phyloP scores from a whole-genome alignment of 2,329 filamentous ascomycete species.

The Macrophomina phaseolina region DNA sequence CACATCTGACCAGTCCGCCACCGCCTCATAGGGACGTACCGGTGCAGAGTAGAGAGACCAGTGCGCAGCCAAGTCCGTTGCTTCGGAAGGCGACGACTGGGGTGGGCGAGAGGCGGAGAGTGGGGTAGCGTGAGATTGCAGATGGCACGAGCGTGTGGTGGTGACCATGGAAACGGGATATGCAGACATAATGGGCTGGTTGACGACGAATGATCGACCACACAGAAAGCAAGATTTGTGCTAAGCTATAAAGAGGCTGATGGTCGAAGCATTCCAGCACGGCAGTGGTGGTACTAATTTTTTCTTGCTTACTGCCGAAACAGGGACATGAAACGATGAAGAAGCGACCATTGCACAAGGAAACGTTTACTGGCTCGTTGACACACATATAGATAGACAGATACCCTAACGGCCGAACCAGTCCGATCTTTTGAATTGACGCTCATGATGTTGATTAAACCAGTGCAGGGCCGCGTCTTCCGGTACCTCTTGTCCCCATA shows the following conservation, averaged over 20 bases:
- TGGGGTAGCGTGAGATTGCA: neutral
- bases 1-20: constrained; percentile 5
- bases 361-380: too few relatives aligned
- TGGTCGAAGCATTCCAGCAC: too few relatives aligned
- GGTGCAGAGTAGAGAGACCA: constrained; percentile 30
- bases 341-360: too few relatives aligned
- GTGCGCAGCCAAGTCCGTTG: constrained; percentile 38
- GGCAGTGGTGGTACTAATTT: too few relatives aligned
- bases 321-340: neutral
- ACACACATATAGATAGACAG: neutral
- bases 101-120: neutral
- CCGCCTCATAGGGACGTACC: constrained; percentile 32
- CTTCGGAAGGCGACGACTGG: constrained; percentile 39
- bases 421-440: neutral
- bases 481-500: too few relatives aligned
- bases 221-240: too few relatives aligned
- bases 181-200: too few relatives aligned
- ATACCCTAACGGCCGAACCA: neutral
- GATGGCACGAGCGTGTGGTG: neutral
- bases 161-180: neutral
- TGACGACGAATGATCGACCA: too few relatives aligned
- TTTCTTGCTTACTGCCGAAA: too few relatives aligned
- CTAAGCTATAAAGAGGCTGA: too few relatives aligned
- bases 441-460: neutral
- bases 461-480: too few relatives aligned